phyloP scores from a whole-genome alignment of 805 yeast species.

The Myxozyma udenii region DNA sequence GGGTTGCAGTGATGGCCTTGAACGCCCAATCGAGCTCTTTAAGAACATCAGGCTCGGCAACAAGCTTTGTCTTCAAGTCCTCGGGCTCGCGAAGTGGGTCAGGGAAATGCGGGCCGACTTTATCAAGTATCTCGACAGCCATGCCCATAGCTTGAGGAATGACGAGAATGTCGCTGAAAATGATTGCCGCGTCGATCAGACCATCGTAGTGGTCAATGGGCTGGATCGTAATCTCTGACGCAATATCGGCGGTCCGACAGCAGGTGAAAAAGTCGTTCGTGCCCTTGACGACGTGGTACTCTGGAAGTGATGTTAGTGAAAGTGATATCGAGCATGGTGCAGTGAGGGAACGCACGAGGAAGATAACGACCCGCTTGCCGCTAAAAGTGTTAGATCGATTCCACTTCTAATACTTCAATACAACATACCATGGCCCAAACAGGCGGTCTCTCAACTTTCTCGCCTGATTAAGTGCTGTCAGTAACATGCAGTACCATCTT shows the following conservation, averaged over 20 bases:
- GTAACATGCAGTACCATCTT: neutral
- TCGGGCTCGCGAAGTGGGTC: constrained; percentile 75
- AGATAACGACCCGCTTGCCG: constrained; percentile 95
- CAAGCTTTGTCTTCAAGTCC: constrained; percentile 53
- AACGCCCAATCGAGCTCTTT: constrained; percentile 91
- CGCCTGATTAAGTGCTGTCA: constrained; percentile 41
- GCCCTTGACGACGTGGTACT: constrained; percentile 85
- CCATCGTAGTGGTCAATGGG: constrained; percentile 90
- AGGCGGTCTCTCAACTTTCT: constrained; percentile 92
- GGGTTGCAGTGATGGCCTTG: constrained; percentile 86
- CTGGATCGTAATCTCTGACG: constrained; percentile 90
- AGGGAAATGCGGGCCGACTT: constrained; percentile 90
- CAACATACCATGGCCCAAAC: constrained; percentile 83
- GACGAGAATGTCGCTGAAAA: constrained; percentile 90
- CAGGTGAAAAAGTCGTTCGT: constrained; percentile 86
- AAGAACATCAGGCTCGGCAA: constrained; percentile 64
- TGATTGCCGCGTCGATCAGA: constrained; percentile 91
- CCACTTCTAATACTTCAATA: neutral
- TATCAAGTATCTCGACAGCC: constrained; percentile 89
- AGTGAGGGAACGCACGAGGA: constrained; percentile 34
- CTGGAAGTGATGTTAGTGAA: constrained; percentile 50
- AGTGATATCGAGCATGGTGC: constrained; percentile 13
- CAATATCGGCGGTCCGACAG: constrained; percentile 92
- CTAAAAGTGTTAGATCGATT: constrained; percentile 33
- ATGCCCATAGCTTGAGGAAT: constrained; percentile 98